phyloP scores from a whole-genome alignment of 140 eudicot species.

The Ambrosia hybrid region DNA sequence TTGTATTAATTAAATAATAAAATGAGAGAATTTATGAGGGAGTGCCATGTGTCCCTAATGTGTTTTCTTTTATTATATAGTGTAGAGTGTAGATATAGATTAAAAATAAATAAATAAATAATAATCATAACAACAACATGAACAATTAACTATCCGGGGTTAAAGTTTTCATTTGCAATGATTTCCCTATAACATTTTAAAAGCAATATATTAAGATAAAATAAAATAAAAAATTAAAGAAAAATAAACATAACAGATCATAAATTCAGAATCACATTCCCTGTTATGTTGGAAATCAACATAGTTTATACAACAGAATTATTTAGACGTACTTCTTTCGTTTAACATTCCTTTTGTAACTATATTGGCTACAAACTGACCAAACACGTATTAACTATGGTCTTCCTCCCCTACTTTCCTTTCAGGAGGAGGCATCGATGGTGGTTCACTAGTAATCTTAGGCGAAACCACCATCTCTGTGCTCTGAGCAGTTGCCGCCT shows the following conservation, averaged over 20 bases:
- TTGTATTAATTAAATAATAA: no score
- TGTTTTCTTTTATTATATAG: no score
- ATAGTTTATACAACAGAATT: background rate
- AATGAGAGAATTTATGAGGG: no score
- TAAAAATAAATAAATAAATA: no score
- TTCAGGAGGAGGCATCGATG: background rate
- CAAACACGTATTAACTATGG: background rate
- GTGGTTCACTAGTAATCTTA: background rate
- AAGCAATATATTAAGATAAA: no score
- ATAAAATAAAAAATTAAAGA: no score
- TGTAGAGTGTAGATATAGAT: no score
- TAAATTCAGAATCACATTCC: background rate
- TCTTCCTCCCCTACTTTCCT: constrained; percentile 25
- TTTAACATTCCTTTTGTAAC: background rate
- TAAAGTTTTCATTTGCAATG: no score
- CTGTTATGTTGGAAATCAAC: background rate
- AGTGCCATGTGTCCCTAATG: no score
- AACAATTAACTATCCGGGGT: no score
- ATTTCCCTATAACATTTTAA: no score
- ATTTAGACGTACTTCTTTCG: background rate
- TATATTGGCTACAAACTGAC: background rate
- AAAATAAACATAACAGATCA: background rate
- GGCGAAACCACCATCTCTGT: constrained; percentile 24
- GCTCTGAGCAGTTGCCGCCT: background rate
- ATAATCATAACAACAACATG: no score